These are phyloP conservation scores for Blastobotrys elegans DNA, from an alignment of 1,139 yeast genomes.

Conservation along the genomic window DNA sequence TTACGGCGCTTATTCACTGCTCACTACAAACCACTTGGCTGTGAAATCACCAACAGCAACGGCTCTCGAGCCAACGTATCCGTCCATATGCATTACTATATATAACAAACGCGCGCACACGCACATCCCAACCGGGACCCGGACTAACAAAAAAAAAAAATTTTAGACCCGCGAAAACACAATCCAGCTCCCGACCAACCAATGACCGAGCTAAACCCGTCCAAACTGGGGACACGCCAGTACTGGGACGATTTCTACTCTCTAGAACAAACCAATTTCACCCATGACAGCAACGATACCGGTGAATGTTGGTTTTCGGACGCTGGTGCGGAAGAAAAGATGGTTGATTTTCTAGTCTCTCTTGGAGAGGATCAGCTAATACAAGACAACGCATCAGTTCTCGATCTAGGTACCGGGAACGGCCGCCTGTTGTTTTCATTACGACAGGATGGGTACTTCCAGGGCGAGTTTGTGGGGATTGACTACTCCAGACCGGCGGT, in stretches of 20 bases:
- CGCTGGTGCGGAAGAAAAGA: conserved; percentile 79
- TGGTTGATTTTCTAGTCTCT: conserved; percentile 59
- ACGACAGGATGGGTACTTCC: conserved; percentile 50
- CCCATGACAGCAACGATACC: conserved; percentile 68
- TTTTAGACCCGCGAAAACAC: too few species aligned
- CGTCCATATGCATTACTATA: too few species aligned
- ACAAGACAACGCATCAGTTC: conserved; percentile 36
- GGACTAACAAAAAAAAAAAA: too few species aligned
- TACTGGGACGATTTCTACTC: conserved; percentile 83
- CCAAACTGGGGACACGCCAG: conserved; percentile 25
- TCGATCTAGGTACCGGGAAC: conserved; percentile 94
- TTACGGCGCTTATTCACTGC: too few species aligned
- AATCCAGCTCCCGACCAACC: too few species aligned
- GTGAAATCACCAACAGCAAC: not conserved
- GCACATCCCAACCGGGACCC: too few species aligned
- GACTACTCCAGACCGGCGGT: conserved; percentile 84
- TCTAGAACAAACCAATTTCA: conserved; percentile 64
- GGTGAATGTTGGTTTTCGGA: conserved; percentile 98
- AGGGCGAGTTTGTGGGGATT: conserved; percentile 57
- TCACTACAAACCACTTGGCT: too few species aligned
- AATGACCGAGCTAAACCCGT: conserved; percentile 21
- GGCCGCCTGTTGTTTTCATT: conserved; percentile 80
- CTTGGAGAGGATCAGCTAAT: conserved; percentile 32
- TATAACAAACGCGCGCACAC: too few species aligned
- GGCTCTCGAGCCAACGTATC: not conserved